Evolutionary conservation across 768 basidiomycete genomes (phyloP).

Genomic region (Boletus rubropictus): DNA sequence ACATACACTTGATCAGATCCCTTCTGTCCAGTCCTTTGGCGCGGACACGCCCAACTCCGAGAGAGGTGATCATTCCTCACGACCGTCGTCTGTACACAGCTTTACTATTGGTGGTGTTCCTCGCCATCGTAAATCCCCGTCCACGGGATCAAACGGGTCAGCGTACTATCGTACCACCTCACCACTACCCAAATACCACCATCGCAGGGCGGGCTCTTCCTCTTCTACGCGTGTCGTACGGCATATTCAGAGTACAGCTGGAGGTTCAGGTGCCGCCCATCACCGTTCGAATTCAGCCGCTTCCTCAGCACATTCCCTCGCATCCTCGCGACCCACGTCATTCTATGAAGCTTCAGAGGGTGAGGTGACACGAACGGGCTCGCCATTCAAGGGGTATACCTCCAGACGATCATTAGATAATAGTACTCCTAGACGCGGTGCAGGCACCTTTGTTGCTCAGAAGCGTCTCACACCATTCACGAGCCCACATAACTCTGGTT

Average conservation of each 20-base stretch:
- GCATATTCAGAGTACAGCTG: conserved; percentile 43
- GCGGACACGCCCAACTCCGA: conserved; percentile 88
- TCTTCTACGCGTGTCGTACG: conserved; percentile 78
- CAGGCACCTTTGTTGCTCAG: conserved; percentile 73
- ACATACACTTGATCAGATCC: conserved; percentile 40
- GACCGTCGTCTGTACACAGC: conserved; percentile 85
- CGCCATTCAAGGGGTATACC: conserved; percentile 52
- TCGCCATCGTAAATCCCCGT: conserved; percentile 69
- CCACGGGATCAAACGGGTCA: conserved; percentile 72
- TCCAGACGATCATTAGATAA: conserved; percentile 48
- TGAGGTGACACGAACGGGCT: conserved; percentile 56
- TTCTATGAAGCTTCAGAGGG: conserved; percentile 71
- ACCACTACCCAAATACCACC: conserved; percentile 68
- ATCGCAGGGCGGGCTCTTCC: conserved; percentile 74
- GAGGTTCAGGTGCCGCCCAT: conserved; percentile 44
- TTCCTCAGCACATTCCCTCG: conserved; percentile 70
- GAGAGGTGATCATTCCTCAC: conserved; percentile 66
- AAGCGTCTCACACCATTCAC: conserved; percentile 72
- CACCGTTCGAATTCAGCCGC: conserved; percentile 69
- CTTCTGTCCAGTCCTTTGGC: conserved; percentile 66
- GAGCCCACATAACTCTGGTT: conserved; percentile 45
- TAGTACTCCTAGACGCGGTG: conserved; percentile 34
- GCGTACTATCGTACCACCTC: conserved; percentile 61
- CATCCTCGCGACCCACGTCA: conserved; percentile 73
- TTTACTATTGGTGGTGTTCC: conserved; percentile 48